Evolutionary conservation across 2,329 filamentous ascomycete species (phyloP), one percentile per base, ranked within the genome.

Genomic region (Colletotrichum karsti): DNA sequence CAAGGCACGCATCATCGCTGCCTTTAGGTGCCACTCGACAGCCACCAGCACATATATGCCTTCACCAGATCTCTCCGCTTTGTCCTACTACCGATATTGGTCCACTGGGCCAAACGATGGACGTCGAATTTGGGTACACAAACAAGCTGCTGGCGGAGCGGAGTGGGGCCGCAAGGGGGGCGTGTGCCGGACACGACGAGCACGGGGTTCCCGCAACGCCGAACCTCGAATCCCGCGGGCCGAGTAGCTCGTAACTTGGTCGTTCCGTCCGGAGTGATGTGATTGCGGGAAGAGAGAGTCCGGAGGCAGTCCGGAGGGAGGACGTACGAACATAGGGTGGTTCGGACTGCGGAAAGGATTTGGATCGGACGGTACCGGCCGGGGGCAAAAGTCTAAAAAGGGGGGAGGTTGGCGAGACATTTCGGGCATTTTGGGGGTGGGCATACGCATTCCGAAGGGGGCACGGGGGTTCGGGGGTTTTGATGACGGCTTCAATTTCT

Each of bases 101-200:
- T n/a, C n/a, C n/a, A n/a, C n/a, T n/a, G n/a, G n/a, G n/a, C 33
- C 13, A 20, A 42, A 7, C 46, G 39, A 30, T 15, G 12, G 57
- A 66, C 63, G 63, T 66, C 63, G 9, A 37, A 55, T 62, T 62
- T 66, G 42, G 20, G 57, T 55, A 28, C 39, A 5, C 48, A 37
- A 51, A 28, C 35, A 28, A n/a, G 20, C 24, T 28, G 62, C 28
- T 28, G 51, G 58, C 56, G 63, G 50, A 42, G 30, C 18, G 18
- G 26, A 30, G 57, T 62, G 63, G 63, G 57, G 63, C 63, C 63
- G 57, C 41, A 41, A 62, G 48, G 63, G 48, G 28, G 44, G 30
- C 10, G 10, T 13, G 44, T 50, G 41, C 53, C 44, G 61, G 54
- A 20, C 35, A 46, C 20, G 24, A 53, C n/a, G 48, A 9, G 7